These are phyloP conservation scores for Epicoccum nigrum DNA, from an alignment of 2,329 filamentous ascomycete genomes.

Conservation along the genomic window DNA sequence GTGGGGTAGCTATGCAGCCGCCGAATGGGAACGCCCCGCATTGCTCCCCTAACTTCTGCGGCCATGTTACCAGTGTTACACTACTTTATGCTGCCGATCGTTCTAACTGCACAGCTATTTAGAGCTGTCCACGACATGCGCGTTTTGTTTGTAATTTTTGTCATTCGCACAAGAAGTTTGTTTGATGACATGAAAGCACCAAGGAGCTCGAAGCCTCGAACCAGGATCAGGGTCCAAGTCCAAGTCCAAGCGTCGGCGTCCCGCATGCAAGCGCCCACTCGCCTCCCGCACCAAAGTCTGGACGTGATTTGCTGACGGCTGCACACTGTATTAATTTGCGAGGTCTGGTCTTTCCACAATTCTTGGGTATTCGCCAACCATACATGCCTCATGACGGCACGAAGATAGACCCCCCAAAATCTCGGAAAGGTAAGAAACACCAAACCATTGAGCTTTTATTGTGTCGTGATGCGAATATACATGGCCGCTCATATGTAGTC, in stretches of 20 bases:
- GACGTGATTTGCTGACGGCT: conserved; percentile 19
- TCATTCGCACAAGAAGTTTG: background rate
- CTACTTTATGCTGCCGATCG: background rate
- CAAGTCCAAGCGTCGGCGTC: conserved; percentile 22
- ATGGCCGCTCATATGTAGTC: conserved; percentile 13
- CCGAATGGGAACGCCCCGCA: conserved; percentile 14
- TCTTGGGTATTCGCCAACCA: too few relatives aligned
- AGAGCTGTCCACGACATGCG: background rate
- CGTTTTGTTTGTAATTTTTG: background rate
- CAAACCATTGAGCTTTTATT: conserved; percentile 8
- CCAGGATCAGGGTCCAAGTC: conserved; percentile 16
- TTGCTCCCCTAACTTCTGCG: conserved; percentile 8
- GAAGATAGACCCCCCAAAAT: too few relatives aligned
- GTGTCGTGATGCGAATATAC: conserved; percentile 11
- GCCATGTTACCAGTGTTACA: conserved; percentile 11
- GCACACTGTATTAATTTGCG: conserved; percentile 7
- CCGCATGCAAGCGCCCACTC: conserved; percentile 25
- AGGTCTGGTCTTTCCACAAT: background rate
- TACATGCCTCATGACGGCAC: too few relatives aligned
- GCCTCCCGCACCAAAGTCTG: background rate
- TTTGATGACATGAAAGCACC: conserved; percentile 3
- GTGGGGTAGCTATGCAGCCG: conserved; percentile 37
- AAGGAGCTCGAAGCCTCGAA: conserved; percentile 1
- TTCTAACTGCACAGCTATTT: conserved; percentile 1
- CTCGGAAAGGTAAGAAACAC: background rate